Evolutionary conservation across 176 grass and related monocot genomes (phyloP).

Genomic region (Elaeis guineensis): DNA sequence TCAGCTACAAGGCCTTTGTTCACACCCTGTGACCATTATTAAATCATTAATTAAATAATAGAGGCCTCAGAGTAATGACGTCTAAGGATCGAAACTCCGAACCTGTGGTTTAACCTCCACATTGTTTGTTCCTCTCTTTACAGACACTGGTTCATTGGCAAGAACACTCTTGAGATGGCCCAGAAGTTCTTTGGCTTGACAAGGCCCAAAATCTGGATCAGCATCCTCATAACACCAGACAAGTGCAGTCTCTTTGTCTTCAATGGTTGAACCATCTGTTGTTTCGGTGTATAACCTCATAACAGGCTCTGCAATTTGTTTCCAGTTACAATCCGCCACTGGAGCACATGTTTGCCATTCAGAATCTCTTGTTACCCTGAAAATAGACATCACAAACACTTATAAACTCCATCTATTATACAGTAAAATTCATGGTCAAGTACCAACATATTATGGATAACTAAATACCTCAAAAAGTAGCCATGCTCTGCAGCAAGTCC

Average conservation of each 20-base stretch:
- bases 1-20: not conserved
- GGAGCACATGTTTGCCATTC: slow-evolving; percentile 60
- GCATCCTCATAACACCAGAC: slow-evolving; percentile 87
- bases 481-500: slow-evolving; percentile 78
- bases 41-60: too few relatives aligned
- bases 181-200: slow-evolving; percentile 90
- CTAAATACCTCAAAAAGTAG: slow-evolving; percentile 64
- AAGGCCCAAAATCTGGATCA: slow-evolving; percentile 82
- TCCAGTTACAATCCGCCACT: slow-evolving; percentile 63
- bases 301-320: slow-evolving; percentile 85
- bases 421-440: not conserved
- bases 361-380: slow-evolving; percentile 49
- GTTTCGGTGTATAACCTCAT: slow-evolving; percentile 88
- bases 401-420: not conserved
- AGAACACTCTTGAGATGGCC: slow-evolving; percentile 86
- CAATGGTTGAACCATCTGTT: slow-evolving; percentile 76
- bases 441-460: not conserved
- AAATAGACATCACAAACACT: not conserved
- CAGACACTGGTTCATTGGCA: slow-evolving; percentile 68
- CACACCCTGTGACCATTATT: not conserved
- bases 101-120: slow-evolving; percentile 98
- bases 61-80: too few relatives aligned
- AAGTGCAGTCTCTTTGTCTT: slow-evolving; percentile 74
- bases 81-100: not conserved
- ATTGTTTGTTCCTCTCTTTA: slow-evolving; percentile 60